Conservation (phyloP, 805 yeast genomes). For the Sungouiella blattae region DNA sequence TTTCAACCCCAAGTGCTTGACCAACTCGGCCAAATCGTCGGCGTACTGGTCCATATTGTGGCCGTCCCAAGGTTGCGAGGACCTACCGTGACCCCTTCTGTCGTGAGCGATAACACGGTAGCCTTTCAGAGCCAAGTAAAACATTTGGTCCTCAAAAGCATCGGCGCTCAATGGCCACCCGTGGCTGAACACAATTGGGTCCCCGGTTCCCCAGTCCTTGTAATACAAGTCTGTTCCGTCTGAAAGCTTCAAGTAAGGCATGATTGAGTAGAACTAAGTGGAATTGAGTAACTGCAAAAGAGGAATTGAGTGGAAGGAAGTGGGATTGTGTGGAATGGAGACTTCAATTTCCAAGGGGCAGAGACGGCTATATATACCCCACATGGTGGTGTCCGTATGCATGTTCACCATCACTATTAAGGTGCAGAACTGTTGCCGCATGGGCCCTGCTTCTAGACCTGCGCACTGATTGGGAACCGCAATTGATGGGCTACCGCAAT, state of each 20-base stretch:
- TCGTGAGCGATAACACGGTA: conserved; percentile 17
- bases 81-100: conserved; percentile 17
- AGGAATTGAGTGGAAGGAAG: no score
- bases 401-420: no score
- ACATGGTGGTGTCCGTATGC: no score
- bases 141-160: conserved; percentile 17
- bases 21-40: conserved; percentile 17
- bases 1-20: conserved; percentile 11
- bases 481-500: no score
- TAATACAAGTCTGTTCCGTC: conserved; percentile 16
- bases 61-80: conserved; percentile 17
- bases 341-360: no score
- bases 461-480: no score
- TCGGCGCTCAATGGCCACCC: conserved; percentile 17
- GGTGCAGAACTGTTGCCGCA: no score
- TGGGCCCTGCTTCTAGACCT: no score
- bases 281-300: no score
- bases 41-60: conserved; percentile 17
- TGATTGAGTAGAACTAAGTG: no score
- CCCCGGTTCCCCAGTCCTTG: conserved; percentile 16
- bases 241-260: conserved; percentile 3
- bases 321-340: no score
- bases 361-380: no score
- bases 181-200: conserved; percentile 16
- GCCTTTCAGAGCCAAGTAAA: conserved; percentile 14